Evolutionary conservation across 495 filamentous ascomycete genomes (phyloP).

Genomic region (Xylaria nigripes): DNA sequence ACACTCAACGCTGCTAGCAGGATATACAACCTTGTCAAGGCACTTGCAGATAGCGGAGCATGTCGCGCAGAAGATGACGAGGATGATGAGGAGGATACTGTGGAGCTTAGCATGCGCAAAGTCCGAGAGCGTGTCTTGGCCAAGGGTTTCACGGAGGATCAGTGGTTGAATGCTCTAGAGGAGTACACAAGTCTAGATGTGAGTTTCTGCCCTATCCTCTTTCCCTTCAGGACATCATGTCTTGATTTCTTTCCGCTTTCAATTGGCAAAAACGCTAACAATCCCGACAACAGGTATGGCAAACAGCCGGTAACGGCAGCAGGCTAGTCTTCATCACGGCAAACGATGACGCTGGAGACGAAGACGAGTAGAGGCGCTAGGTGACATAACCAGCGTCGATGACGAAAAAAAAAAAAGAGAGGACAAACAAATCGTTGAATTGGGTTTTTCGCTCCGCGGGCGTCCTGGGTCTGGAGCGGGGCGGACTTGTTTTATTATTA

Average conservation of each 20-base stretch:
- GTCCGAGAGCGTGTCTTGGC: constrained; percentile 85
- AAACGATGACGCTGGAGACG: constrained; percentile 24
- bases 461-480: neutral
- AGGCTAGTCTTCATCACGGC: constrained; percentile 67
- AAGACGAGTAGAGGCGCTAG: constrained; percentile 12
- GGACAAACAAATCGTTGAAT: neutral
- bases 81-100: constrained; percentile 47
- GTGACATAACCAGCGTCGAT: neutral
- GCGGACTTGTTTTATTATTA: neutral
- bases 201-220: constrained; percentile 38
- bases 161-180: constrained; percentile 74
- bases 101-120: constrained; percentile 76
- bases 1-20: constrained; percentile 78
- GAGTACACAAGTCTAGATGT: constrained; percentile 87
- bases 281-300: constrained; percentile 65
- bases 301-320: constrained; percentile 79
- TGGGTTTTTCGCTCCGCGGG: neutral
- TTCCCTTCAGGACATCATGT: neutral
- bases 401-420: neutral
- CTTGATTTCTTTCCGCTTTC: neutral
- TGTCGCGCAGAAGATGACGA: constrained; percentile 61
- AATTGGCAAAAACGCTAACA: constrained; percentile 22
- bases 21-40: constrained; percentile 88
- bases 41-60: constrained; percentile 68
- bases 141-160: constrained; percentile 93